Evolutionary conservation across 2,329 filamentous ascomycete species (phyloP).

Genomic region (Pezicula neosporulosa): DNA sequence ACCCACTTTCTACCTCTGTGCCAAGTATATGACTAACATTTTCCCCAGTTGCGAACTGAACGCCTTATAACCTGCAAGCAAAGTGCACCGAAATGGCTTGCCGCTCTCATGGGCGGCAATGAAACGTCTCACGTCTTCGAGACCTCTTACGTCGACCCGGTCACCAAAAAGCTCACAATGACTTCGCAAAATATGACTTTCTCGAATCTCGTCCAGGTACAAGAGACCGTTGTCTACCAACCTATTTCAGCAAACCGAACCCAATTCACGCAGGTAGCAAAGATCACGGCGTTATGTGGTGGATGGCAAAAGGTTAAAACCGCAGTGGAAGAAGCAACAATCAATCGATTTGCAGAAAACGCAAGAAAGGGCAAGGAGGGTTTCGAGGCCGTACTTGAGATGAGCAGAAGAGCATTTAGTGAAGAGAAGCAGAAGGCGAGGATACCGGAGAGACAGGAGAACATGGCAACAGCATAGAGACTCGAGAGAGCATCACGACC

Average conservation of each 20-base stretch:
- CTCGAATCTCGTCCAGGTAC: conserved; percentile 84
- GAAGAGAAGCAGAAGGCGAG: conserved; percentile 70
- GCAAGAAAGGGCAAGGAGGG: conserved; percentile 87
- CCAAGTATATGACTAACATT: conserved; percentile 7
- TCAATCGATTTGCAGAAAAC: conserved; percentile 88
- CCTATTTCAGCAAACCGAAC: conserved; percentile 61
- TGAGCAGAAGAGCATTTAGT: conserved; percentile 87
- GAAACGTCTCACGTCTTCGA: conserved; percentile 91
- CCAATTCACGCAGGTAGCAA: conserved; percentile 82
- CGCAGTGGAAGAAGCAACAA: conserved; percentile 88
- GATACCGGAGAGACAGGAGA: conserved; percentile 11
- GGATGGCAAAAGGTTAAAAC: conserved; percentile 98
- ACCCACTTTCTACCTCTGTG: background rate
- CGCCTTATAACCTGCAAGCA: conserved; percentile 62
- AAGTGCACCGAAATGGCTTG: conserved; percentile 76
- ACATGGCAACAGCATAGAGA: conserved; percentile 2
- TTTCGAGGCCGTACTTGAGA: conserved; percentile 91
- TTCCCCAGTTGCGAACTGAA: conserved; percentile 61
- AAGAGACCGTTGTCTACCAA: conserved; percentile 87
- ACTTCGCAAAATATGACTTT: conserved; percentile 93
- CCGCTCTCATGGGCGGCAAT: conserved; percentile 71
- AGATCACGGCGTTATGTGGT: conserved; percentile 90
- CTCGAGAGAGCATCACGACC: background rate
- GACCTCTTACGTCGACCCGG: conserved; percentile 88
- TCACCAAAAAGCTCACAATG: conserved; percentile 86